Base-by-base conservation (phyloP, 2,329 filamentous ascomycete species). In the Fusarium sp. region DNA sequence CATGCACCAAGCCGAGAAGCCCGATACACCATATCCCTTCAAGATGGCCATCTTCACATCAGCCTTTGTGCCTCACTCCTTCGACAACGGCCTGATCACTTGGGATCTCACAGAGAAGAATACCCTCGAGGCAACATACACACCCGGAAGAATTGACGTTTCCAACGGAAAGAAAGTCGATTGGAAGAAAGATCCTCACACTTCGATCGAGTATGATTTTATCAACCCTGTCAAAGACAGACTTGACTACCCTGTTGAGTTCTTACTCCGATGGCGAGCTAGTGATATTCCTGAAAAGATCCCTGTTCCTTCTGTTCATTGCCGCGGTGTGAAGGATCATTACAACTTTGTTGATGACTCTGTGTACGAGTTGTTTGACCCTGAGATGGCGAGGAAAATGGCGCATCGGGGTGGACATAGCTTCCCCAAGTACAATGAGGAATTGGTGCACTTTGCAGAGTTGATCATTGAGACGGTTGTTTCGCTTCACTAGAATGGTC, bases 21-120 rank as follows among this genome's bases (percentile, higher is more conserved):
- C 49, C 1, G 49, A 40, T 27, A 40, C 49, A 17, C 49, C 33
- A 38, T 52, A 52, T 17, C 49, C 49, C 0, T 52, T 52, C 9
- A 52, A 52, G 12, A 52, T 52, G 49, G 49, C 49, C 49, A 52
- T 52, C 18, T 52, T 52, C 23, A 40, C 49, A n/a, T 52, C 49
- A 12, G 49, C 49, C 9, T 52, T 52, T 14, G 32, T 52, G 3
- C 49, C 49, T 23, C 49, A 52, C 13, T 52, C 49, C 10, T 52
- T 52, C 0, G 33, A 40, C 33, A 38, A 37, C n/a, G 49, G 49
- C 5, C 11, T 52, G 2, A 20, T 52, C 5, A 40, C 32, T 10
- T 52, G 49, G 49, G 49, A 52, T 9, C 49, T 40, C 7, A 52
- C 49, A 6, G 49, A 52, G 18, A 52, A 52, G 23, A 52, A 52